Percentiles rank a stretch among this genome's conserved stretches.
Evolutionary conservation across 1,284 basidiomycete species (phyloP).

Genomic region (Cryptococcus floricola): DNA sequence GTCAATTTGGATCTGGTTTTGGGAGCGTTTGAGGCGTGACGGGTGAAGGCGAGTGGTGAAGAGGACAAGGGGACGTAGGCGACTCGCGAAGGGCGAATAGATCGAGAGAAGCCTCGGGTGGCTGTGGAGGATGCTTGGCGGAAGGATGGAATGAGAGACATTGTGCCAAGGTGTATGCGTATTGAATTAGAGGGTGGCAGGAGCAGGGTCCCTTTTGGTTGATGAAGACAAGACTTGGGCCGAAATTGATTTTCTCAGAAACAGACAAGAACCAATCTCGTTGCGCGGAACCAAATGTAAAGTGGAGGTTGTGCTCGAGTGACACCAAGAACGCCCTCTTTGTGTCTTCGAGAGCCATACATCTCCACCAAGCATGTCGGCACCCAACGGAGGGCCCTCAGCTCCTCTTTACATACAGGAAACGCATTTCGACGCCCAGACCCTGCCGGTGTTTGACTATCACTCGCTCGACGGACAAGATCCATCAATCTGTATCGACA

Average conservation of each 20-base stretch:
- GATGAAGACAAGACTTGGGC: too few relatives aligned
- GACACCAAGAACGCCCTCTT: too few relatives aligned
- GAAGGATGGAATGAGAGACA: neutral
- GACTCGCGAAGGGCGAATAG: neutral
- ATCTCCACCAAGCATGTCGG: too few relatives aligned
- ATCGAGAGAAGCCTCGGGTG: neutral
- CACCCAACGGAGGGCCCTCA: too few relatives aligned
- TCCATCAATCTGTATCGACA: slow-evolving; percentile 75
- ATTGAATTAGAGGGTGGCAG: too few relatives aligned
- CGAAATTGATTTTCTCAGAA: too few relatives aligned
- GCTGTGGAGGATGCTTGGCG: neutral
- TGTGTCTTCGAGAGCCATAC: too few relatives aligned
- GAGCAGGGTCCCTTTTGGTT: too few relatives aligned
- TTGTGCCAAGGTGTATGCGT: neutral
- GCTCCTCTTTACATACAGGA: slow-evolving; percentile 21
- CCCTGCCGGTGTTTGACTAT: slow-evolving; percentile 33
- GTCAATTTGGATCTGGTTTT: slow-evolving; percentile 2
- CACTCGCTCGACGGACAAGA: slow-evolving; percentile 28
- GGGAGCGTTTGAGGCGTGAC: neutral
- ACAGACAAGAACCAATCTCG: too few relatives aligned
- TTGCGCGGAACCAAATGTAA: too few relatives aligned
- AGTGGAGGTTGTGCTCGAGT: too few relatives aligned
- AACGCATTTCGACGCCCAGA: slow-evolving; percentile 16
- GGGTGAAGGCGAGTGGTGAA: neutral
- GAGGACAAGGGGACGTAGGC: neutral